A percentile compares a stretch with the other conserved stretches of the same genome.
Conservation (phyloP, 1,284 basidiomycete species). For the Serendipita sp. region DNA sequence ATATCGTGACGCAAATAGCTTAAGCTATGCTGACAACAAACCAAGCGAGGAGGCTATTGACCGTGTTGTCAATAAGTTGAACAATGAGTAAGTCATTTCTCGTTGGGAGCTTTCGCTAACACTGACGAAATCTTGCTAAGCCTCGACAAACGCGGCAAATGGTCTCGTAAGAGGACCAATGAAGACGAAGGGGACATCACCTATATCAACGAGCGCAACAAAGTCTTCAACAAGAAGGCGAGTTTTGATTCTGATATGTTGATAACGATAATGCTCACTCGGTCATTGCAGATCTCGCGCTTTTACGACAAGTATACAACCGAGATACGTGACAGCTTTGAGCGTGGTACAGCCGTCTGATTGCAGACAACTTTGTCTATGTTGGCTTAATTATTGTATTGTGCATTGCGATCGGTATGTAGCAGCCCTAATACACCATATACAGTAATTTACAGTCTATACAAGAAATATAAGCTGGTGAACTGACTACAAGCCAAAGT, state of each 20-base stretch:
- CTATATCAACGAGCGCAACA: conserved; percentile 98
- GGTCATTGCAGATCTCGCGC: conserved; percentile 56
- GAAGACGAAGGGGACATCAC: conserved; percentile 92
- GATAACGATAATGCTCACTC: neutral
- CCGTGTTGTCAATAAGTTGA: conserved; percentile 80
- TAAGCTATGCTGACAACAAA: conserved; percentile 87
- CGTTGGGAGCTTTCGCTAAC: neutral
- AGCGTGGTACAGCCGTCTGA: conserved; percentile 82
- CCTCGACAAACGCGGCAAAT: conserved; percentile 75
- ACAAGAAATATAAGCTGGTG: no score
- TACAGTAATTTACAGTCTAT: neutral
- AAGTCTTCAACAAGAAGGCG: conserved; percentile 97
- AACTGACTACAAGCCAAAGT: neutral
- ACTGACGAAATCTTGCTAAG: conserved; percentile 26
- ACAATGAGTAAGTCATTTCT: conserved; percentile 61
- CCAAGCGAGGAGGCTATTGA: conserved; percentile 92
- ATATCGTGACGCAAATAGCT: conserved; percentile 80
- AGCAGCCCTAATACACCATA: neutral
- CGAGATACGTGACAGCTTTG: conserved; percentile 90
- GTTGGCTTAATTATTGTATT: neutral
- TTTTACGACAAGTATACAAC: conserved; percentile 97
- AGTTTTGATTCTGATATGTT: conserved; percentile 11
- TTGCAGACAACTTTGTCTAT: neutral
- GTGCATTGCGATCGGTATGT: neutral
- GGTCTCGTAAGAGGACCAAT: conserved; percentile 75